A percentile compares a stretch with the other conserved stretches of the same genome.
Evolutionary conservation across 2,329 filamentous ascomycete genomes (phyloP).

Genomic region (Verticillium albo-atrum): DNA sequence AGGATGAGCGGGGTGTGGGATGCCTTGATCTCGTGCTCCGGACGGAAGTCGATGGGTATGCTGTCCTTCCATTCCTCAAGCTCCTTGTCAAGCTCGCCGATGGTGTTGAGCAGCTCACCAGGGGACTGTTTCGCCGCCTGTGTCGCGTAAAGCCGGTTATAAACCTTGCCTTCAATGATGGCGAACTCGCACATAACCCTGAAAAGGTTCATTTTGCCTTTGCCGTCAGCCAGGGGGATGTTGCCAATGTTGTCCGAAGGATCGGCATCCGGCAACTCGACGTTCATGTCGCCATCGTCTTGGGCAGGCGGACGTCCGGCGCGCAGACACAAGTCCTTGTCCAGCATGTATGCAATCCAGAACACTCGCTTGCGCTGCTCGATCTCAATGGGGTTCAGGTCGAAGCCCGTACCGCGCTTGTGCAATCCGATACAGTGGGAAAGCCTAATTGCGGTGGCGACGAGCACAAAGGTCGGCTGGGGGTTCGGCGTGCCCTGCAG

Average conservation of each 20-base stretch:
- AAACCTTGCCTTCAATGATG: constrained; percentile 88
- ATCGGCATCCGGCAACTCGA: constrained; percentile 87
- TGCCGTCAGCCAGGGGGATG: constrained; percentile 83
- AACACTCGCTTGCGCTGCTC: constrained; percentile 74
- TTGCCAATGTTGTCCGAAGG: constrained; percentile 92
- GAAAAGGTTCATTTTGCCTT: constrained; percentile 93
- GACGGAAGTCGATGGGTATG: constrained; percentile 94
- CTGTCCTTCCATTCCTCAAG: constrained; percentile 94
- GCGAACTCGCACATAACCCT: constrained; percentile 88
- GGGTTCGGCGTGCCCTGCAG: constrained; percentile 95
- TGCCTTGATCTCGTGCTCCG: constrained; percentile 92
- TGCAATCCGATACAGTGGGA: constrained; percentile 94
- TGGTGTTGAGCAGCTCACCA: constrained; percentile 89
- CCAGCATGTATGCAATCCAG: constrained; percentile 62
- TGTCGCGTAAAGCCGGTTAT: constrained; percentile 88
- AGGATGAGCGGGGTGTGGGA: constrained; percentile 90
- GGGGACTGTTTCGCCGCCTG: constrained; percentile 89
- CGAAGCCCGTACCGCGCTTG: constrained; percentile 88
- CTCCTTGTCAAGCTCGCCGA: constrained; percentile 86
- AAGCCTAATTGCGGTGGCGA: constrained; percentile 84
- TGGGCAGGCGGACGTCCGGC: constrained; percentile 57
- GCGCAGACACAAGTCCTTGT: constrained; percentile 58
- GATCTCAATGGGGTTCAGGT: constrained; percentile 87
- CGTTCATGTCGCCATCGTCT: constrained; percentile 78
- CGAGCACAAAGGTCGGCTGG: constrained; percentile 86